These are phyloP conservation scores for Beta lomatogona DNA, from an alignment of 179 eudicot genomes.

Conservation along the genomic window DNA sequence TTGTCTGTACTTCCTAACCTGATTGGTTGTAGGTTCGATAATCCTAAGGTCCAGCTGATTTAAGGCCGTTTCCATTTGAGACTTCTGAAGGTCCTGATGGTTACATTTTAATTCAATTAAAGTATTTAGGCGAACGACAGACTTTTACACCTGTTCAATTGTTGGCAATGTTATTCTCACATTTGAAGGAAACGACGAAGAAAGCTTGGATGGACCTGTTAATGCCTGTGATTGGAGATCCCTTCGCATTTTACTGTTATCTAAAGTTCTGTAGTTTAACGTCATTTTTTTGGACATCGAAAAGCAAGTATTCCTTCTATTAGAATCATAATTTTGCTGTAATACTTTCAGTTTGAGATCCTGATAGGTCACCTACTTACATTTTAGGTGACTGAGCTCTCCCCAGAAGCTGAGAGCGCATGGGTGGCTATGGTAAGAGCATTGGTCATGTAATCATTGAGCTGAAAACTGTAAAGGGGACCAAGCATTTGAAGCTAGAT, in stretches of 20 bases:
- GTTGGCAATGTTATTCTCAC: slow-evolving; percentile 84
- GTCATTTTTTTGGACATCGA: too few relatives aligned
- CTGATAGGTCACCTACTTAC: neutral
- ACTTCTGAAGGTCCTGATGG: slow-evolving; percentile 82
- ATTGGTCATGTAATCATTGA: slow-evolving; percentile 95
- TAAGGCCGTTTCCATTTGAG: slow-evolving; percentile 68
- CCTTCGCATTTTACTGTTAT: slow-evolving; percentile 56
- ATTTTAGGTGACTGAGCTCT: slow-evolving; percentile 87
- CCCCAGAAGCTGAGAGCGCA: slow-evolving; percentile 93
- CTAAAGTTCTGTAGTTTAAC: too few relatives aligned
- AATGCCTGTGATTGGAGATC: slow-evolving; percentile 55
- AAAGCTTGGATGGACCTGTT: slow-evolving; percentile 57
- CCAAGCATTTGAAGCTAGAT: slow-evolving; percentile 88
- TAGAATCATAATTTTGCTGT: neutral
- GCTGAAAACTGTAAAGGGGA: slow-evolving; percentile 91
- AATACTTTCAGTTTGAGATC: neutral
- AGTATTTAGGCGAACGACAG: slow-evolving; percentile 53
- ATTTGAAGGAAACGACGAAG: slow-evolving; percentile 75
- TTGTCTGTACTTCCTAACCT: neutral
- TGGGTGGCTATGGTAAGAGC: slow-evolving; percentile 94
- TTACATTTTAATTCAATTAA: slow-evolving; percentile 65
- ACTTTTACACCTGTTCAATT: slow-evolving; percentile 79
- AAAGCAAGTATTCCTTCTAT: too few relatives aligned
- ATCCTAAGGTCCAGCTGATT: too few relatives aligned
- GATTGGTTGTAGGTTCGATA: too few relatives aligned